These are phyloP conservation scores for Brettanomyces sp. DNA, from an alignment of 805 yeast genomes.

Conservation along the genomic window DNA sequence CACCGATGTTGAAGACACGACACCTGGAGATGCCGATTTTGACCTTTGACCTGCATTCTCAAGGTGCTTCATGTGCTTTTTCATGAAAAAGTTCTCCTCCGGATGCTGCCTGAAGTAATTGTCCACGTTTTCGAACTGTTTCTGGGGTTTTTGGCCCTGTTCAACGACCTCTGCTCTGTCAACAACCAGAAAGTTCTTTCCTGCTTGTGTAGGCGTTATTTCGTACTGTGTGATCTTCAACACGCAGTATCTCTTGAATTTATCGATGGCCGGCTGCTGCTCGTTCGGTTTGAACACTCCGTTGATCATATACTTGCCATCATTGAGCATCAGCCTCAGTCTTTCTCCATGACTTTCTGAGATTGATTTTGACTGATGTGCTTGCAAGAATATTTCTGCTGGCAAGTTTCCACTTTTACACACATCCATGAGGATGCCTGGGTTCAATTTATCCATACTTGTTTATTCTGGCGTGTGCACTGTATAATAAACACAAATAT, in stretches of 20 bases:
- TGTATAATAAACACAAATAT: too few relatives aligned
- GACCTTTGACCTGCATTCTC: slow-evolving; percentile 5
- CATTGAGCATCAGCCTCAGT: slow-evolving; percentile 39
- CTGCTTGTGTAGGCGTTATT: slow-evolving; percentile 16
- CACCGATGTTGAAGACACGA: background rate
- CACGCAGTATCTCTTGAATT: slow-evolving; percentile 17
- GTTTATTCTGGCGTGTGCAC: background rate
- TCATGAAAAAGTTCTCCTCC: slow-evolving; percentile 31
- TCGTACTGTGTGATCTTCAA: slow-evolving; percentile 16
- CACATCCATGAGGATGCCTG: slow-evolving; percentile 15
- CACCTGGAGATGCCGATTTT: slow-evolving; percentile 4
- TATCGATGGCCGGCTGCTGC: slow-evolving; percentile 19
- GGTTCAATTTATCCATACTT: slow-evolving; percentile 13
- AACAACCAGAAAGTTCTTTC: slow-evolving; percentile 21
- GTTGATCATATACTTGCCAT: slow-evolving; percentile 41
- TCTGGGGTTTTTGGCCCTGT: slow-evolving; percentile 25
- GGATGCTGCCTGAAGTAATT: slow-evolving; percentile 52
- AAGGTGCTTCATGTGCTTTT: slow-evolving; percentile 7
- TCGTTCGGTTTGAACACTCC: slow-evolving; percentile 43
- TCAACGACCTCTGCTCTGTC: slow-evolving; percentile 22
- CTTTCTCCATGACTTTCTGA: slow-evolving; percentile 33
- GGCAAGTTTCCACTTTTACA: slow-evolving; percentile 15
- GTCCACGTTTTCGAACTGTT: slow-evolving; percentile 29
- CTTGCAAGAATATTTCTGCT: slow-evolving; percentile 18
- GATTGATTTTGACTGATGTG: slow-evolving; percentile 22